Evolutionary conservation across 202 grass and related monocot species (phyloP), one percentile per base, ranked within the genome.

Genomic region (Brachypodium distachyon): DNA sequence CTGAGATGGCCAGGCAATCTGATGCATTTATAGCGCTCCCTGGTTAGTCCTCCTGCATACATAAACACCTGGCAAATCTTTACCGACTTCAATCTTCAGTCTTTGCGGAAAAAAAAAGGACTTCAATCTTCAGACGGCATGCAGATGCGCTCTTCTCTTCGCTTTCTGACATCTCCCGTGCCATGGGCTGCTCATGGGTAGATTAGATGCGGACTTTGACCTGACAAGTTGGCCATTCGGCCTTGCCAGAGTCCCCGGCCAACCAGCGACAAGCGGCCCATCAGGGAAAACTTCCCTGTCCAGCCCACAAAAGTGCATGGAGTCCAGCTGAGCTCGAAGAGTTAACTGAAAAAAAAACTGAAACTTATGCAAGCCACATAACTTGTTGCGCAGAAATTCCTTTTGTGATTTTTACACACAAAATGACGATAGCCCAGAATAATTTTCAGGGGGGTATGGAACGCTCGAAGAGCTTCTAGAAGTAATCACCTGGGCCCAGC

Each of bases 401-500:
- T n/a, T n/a, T n/a, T n/a, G n/a, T n/a, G n/a, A n/a, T n/a, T n/a
- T n/a, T n/a, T n/a, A n/a, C n/a, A n/a, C n/a, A n/a, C n/a, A n/a
- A n/a, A n/a, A n/a, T n/a, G n/a, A n/a, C n/a, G n/a, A n/a, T n/a
- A n/a, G n/a, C n/a, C n/a, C n/a, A n/a, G n/a, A n/a, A n/a, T n/a
- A n/a, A n/a, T n/a, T n/a, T n/a, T n/a, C 81, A 93, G 92, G 91
- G 3, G 92, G 88, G 0, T 94, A 90, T 6, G 92, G 92, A 19
- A 94, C 92, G 11, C 88, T 94, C 5, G 92, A 91, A 72, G 92
- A 94, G 76, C 92, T 94, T 19, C 77, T 94, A 12, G 92, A 91
- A 79, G 86, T 89, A 33, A 91, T 94, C 13, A 80, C 88, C 9
- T 94, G 88, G 92, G 85, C 88, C 72, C 88, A 94, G 53, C 79